Evolutionary conservation across 192 early-diverging fungal species (phyloP).

Genomic region (Rhizoclosmatium globosum): DNA sequence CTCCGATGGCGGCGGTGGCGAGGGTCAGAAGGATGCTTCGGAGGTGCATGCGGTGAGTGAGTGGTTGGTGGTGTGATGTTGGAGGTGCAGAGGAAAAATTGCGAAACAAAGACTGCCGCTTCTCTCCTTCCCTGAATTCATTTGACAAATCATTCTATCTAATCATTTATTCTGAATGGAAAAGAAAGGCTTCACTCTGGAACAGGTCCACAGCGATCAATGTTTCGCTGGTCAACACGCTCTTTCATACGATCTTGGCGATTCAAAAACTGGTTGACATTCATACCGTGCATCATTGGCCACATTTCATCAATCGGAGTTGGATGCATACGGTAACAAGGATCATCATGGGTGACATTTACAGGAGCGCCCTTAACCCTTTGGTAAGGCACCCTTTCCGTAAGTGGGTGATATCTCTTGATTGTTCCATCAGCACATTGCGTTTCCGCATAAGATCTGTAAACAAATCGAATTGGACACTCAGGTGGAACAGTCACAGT

Average conservation of each 20-base stretch:
- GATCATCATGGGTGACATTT: not conserved
- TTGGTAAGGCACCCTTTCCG: not conserved
- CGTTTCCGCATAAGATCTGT: not conserved
- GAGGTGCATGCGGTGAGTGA: not conserved
- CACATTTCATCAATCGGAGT: not conserved
- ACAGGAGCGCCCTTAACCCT: not conserved
- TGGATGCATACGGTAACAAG: conserved; percentile 1
- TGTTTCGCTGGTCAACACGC: not conserved
- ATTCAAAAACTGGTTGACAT: not conserved
- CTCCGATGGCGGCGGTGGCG: not conserved
- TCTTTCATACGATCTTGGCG: not conserved
- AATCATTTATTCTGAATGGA: not conserved
- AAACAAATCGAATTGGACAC: not conserved
- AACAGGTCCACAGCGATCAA: not conserved
- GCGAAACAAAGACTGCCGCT: too few species aligned
- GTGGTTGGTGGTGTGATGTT: not conserved
- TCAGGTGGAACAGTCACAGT: not conserved
- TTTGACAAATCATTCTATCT: not conserved
- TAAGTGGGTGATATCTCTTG: not conserved
- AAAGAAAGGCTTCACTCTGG: not conserved
- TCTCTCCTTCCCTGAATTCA: too few species aligned
- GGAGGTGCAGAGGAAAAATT: too few species aligned
- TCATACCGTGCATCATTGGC: not conserved
- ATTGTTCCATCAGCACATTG: not conserved
- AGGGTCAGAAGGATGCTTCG: not conserved